These are phyloP conservation scores for Fusarium phyllophilum DNA, from an alignment of 2,329 filamentous ascomycete species.

Conservation along the genomic window DNA sequence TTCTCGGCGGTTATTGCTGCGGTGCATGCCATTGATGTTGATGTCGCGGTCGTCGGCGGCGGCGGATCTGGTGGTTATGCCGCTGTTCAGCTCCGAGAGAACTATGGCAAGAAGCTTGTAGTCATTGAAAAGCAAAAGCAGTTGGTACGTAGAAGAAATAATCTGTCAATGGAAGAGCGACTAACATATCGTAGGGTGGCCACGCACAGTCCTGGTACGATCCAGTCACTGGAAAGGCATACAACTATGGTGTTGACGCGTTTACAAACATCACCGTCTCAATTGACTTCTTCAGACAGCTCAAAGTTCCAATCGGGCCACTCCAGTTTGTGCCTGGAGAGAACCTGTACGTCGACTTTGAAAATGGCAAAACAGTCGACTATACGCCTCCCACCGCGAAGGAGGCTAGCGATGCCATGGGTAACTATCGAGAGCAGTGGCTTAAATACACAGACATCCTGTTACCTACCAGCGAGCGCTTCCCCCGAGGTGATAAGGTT, in stretches of 20 bases:
- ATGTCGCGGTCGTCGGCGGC: background rate
- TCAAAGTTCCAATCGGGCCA: background rate
- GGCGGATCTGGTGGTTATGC: background rate
- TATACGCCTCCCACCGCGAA: background rate
- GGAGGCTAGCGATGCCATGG: background rate
- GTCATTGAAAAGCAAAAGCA: background rate
- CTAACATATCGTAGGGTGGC: background rate
- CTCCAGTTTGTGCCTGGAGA: background rate
- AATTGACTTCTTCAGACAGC: background rate
- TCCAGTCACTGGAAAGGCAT: background rate
- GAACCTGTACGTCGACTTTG: background rate
- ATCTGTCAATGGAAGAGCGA: too few species aligned
- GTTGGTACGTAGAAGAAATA: background rate
- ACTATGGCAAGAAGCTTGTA: background rate
- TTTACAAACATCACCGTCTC: background rate
- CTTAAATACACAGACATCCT: background rate
- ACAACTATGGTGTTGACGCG: background rate
- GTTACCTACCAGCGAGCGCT: background rate
- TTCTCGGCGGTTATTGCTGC: rapidly evolving
- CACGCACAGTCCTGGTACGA: background rate
- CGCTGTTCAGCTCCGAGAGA: background rate
- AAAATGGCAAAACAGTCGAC: background rate
- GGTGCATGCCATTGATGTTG: rapidly evolving
- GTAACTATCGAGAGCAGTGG: background rate
- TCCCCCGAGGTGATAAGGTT: background rate